Conservation (phyloP, 2,329 filamentous ascomycete genomes). For the Fusarium liriodendri region DNA sequence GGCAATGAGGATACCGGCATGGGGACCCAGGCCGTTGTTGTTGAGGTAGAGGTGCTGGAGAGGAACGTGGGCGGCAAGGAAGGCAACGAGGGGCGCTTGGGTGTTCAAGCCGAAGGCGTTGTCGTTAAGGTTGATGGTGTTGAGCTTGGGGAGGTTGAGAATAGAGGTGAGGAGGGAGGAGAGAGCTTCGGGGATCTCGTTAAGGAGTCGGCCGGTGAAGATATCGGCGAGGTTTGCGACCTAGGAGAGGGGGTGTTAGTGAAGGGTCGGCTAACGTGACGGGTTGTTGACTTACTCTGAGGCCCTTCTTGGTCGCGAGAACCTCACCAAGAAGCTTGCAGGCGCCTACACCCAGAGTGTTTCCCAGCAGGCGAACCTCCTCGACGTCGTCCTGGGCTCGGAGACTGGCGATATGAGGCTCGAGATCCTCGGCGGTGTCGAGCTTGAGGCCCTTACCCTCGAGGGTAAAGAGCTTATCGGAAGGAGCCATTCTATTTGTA, state of each 20-base stretch:
- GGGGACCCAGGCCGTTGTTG: conserved; percentile 96
- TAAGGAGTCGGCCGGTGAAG: conserved; percentile 93
- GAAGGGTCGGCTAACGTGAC: background rate
- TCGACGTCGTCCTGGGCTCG: conserved; percentile 79
- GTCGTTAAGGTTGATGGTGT: conserved; percentile 95
- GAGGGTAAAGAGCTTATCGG: conserved; percentile 82
- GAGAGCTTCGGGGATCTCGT: conserved; percentile 92
- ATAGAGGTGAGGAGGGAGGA: conserved; percentile 87
- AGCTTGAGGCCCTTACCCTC: conserved; percentile 94
- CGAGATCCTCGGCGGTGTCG: conserved; percentile 86
- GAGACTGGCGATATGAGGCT: conserved; percentile 83
- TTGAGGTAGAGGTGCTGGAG: conserved; percentile 96
- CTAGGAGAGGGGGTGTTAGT: conserved; percentile 50
- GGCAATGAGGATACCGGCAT: conserved; percentile 89
- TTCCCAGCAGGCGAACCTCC: conserved; percentile 88
- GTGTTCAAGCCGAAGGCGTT: conserved; percentile 98
- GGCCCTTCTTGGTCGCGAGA: conserved; percentile 83
- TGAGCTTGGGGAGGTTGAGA: conserved; percentile 85
- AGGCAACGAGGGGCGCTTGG: conserved; percentile 90
- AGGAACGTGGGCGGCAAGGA: conserved; percentile 87
- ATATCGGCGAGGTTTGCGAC: conserved; percentile 95
- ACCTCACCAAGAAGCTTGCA: conserved; percentile 87
- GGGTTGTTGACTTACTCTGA: conserved; percentile 67
- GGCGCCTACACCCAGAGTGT: conserved; percentile 91
- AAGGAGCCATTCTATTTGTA: conserved; percentile 46